Evolutionary conservation across 192 early-diverging fungal species (phyloP).

Genomic region (Coemansia sp.): DNA sequence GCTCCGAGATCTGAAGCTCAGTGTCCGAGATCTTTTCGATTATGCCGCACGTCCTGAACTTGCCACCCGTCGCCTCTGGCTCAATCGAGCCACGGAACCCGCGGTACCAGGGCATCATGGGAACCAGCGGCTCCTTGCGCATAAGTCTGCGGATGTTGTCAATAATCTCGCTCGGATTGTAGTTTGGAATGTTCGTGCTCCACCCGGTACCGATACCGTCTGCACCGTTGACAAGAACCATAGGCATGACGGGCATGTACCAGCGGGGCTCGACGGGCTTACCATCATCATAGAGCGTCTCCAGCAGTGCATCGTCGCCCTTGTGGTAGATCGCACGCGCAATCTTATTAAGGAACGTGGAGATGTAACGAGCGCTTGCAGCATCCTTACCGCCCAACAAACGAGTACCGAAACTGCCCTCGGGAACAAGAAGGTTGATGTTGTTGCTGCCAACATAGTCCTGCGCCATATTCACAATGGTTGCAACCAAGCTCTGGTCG

Average conservation of each 20-base stretch:
- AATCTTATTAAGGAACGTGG: constrained; percentile 71
- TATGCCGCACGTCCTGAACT: constrained; percentile 68
- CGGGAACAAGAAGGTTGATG: constrained; percentile 77
- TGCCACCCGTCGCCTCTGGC: constrained; percentile 45
- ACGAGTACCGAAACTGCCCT: constrained; percentile 92
- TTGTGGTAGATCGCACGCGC: constrained; percentile 76
- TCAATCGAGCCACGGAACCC: constrained; percentile 86
- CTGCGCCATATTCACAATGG: constrained; percentile 92
- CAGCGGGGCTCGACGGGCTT: constrained; percentile 92
- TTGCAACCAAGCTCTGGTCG: constrained; percentile 76
- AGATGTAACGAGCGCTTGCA: constrained; percentile 97
- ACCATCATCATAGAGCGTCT: constrained; percentile 86
- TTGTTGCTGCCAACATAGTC: constrained; percentile 97
- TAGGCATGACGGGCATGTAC: constrained; percentile 91
- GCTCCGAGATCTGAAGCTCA: constrained; percentile 83
- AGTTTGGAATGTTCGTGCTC: constrained; percentile 81
- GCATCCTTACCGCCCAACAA: constrained; percentile 90
- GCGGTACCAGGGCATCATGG: constrained; percentile 93
- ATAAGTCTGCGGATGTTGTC: constrained; percentile 81
- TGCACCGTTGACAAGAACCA: constrained; percentile 91
- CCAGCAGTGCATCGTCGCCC: constrained; percentile 80
- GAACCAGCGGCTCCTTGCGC: constrained; percentile 64
- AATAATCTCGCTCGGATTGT: constrained; percentile 87
- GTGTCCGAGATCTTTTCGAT: constrained; percentile 71
- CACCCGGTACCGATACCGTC: constrained; percentile 96